Conservation (phyloP, 345 rosid species). For the Gossypium thurberi region DNA sequence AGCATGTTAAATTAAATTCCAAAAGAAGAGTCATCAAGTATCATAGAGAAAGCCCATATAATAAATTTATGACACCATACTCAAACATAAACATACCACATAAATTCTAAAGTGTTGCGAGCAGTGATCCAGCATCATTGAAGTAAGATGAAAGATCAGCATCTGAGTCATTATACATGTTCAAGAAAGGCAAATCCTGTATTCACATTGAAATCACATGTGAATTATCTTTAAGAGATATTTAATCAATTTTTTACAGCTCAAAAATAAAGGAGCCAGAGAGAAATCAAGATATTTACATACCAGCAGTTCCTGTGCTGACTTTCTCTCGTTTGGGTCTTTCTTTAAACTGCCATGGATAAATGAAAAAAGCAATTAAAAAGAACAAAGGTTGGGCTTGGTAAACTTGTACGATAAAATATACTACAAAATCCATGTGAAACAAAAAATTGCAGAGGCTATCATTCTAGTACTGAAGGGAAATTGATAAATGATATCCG, state of each 20-base stretch:
- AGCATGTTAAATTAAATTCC: background rate
- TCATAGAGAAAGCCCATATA: background rate
- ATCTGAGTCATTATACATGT: slow-evolving; percentile 47
- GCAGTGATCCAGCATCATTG: slow-evolving; percentile 82
- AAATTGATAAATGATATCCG: background rate
- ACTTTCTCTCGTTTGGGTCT: slow-evolving; percentile 54
- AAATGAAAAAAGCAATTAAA: background rate
- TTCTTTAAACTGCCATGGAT: slow-evolving; percentile 59
- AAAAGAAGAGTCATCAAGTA: background rate
- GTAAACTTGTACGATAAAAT: background rate
- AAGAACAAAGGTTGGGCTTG: slow-evolving; percentile 11
- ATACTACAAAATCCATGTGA: background rate
- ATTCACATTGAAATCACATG: slow-evolving; percentile 8
- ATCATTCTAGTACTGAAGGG: background rate
- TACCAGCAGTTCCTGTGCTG: slow-evolving; percentile 73
- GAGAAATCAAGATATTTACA: slow-evolving; percentile 11
- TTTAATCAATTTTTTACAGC: background rate
- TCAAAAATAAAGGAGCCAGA: background rate
- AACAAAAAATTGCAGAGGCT: background rate
- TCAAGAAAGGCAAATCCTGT: slow-evolving; percentile 75
- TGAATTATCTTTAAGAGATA: slow-evolving; percentile 7
- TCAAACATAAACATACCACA: slow-evolving; percentile 29
- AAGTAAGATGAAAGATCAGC: slow-evolving; percentile 80
- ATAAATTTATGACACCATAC: background rate
- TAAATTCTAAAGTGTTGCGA: slow-evolving; percentile 58